Evolutionary conservation across 176 grass and related monocot genomes (phyloP), one percentile per base, ranked within the genome.

Genomic region (Sorghum bicolor): DNA sequence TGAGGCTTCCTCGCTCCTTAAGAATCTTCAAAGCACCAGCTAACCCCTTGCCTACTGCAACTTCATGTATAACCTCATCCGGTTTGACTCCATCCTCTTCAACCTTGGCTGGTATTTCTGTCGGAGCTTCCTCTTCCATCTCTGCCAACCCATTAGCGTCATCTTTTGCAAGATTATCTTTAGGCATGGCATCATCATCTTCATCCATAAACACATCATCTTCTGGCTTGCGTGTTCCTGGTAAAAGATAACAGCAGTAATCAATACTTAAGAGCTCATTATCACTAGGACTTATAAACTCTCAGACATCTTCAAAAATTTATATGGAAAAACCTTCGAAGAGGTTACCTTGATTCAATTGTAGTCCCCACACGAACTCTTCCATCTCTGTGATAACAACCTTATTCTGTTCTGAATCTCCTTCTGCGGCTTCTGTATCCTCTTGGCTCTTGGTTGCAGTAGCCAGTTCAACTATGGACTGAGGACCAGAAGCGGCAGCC

Each of bases 131-230:
- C 71, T 89, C 90, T 84, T 84, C 74, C 74, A 92, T 72, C 31
- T 85, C 78, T 73, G 81, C 69, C 87, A 79, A 83, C 39, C 22
- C 58, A 66, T 37, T 76, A 24, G 57, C 53, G 30, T 88, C 88
- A 75, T 77, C 83, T 79, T 84, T 88, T 77, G 85, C 74, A 84
- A 78, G 34, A 68, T 71, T 48, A 69, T 73, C 55, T 87, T 79
- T 67, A 70, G 86, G 67, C 73, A 88, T 80, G 15, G 85, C 79
- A 68, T 83, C 79, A 15, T 87, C 87, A 50, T 95, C 89, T 39
- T 92, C 89, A 83, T 98, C 96, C 96, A 92, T 98, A 82, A 94
- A 95, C 67, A 98, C 93, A 79, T 91, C 85, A 58, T 86, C 85
- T 92, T 98, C 91, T 75, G 91, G 77, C 81, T 83, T 95, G 64